phyloP scores from a whole-genome alignment of 495 filamentous ascomycete genomes.

The Coniosporium apollinis region DNA sequence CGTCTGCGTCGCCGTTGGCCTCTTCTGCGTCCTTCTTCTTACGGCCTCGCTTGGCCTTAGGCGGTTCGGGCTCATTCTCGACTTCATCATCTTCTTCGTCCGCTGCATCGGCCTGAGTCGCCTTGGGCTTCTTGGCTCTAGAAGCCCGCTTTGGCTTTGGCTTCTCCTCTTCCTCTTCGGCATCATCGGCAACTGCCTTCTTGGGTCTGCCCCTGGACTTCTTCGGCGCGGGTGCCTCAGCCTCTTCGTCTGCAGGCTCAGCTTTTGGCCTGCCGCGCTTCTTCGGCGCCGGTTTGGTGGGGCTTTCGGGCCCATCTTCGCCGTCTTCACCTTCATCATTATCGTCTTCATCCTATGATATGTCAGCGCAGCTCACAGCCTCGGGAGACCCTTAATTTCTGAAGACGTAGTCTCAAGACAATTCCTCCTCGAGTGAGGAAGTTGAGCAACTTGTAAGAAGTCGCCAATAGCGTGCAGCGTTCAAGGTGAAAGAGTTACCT shows the following conservation, averaged over 20 bases:
- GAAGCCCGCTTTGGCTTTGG: conserved; percentile 4
- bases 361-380: conserved; percentile 1
- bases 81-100: conserved; percentile 16
- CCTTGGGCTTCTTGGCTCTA: conserved; percentile 2
- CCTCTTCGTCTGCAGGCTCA: conserved; percentile 18
- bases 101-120: conserved; percentile 13
- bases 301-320: conserved; percentile 15
- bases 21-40: conserved; percentile 4
- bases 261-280: conserved; percentile 28
- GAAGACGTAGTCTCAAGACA: too few species aligned
- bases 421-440: too few species aligned
- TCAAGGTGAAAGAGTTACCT: conserved; percentile 4
- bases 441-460: not conserved
- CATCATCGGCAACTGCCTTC: conserved; percentile 5
- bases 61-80: conserved; percentile 2
- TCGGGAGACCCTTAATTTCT: too few species aligned
- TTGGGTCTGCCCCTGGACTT: conserved; percentile 9
- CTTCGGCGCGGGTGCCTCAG: conserved; percentile 16
- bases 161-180: conserved; percentile 5
- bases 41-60: conserved; percentile 8
- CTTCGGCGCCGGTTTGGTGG: conserved; percentile 17
- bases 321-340: conserved; percentile 20
- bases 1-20: conserved; percentile 7
- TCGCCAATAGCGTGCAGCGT: not conserved
- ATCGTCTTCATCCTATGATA: conserved; percentile 13